A percentile compares a stretch with the other conserved stretches of the same genome.
Evolutionary conservation across 257 asterid genomes (phyloP).

Genomic region (Solanum appendiculatum): DNA sequence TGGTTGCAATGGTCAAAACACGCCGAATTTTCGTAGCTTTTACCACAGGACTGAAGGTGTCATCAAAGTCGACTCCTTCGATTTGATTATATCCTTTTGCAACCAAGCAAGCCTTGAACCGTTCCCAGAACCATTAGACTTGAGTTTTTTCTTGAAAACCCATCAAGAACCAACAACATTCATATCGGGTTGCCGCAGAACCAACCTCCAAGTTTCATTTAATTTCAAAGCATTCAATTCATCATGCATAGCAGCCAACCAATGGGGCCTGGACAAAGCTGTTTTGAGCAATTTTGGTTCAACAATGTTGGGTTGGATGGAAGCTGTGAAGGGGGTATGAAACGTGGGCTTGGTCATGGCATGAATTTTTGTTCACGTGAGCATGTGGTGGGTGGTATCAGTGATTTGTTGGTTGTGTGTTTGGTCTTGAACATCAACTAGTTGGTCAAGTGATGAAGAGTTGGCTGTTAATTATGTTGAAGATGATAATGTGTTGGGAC

Average conservation of each 20-base stretch:
- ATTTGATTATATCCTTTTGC: not conserved
- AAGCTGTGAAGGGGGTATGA: not conserved
- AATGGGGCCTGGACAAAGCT: not conserved
- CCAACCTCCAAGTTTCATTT: not conserved
- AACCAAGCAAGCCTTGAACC: not conserved
- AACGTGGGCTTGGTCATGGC: not conserved
- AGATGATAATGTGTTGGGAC: not conserved
- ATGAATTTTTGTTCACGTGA: not conserved
- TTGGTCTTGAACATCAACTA: not conserved
- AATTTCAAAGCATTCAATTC: not conserved
- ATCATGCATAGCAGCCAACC: not conserved
- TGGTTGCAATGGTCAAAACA: not conserved
- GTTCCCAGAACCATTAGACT: not conserved
- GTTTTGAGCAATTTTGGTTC: not conserved
- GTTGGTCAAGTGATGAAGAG: not conserved
- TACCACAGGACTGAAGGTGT: not conserved
- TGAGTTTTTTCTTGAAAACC: not conserved
- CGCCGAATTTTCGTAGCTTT: not conserved
- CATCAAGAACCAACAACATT: not conserved
- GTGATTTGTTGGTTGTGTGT: not conserved
- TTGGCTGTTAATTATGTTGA: not conserved
- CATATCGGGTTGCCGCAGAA: not conserved
- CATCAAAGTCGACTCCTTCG: not conserved
- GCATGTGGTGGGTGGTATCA: not conserved
- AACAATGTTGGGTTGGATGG: not conserved